Evolutionary conservation across 2,329 filamentous ascomycete genomes (phyloP).

Genomic region (Phialophora macrospora): DNA sequence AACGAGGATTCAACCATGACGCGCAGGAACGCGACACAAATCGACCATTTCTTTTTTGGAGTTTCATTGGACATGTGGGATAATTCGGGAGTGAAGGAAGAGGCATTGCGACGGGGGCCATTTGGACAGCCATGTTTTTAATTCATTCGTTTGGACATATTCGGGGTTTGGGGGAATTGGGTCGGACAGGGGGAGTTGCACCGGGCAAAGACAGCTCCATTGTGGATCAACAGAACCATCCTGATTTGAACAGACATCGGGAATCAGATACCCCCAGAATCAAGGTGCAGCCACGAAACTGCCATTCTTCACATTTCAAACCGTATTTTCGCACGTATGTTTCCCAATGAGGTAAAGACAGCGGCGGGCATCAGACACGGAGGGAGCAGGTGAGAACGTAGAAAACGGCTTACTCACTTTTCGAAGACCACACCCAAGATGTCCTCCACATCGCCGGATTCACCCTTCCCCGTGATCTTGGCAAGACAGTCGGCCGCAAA

Average conservation of each 20-base stretch:
- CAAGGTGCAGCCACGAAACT: conserved; percentile 8
- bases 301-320: conserved; percentile 7
- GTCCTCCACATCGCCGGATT: conserved; percentile 86
- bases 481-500: conserved; percentile 80
- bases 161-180: conserved; percentile 9
- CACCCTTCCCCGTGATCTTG: conserved; percentile 83
- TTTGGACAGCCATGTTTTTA: neutral
- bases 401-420: conserved; percentile 67
- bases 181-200: neutral
- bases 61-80: conserved; percentile 8
- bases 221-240: conserved; percentile 28
- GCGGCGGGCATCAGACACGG: neutral
- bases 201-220: conserved; percentile 16
- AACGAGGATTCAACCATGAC: conserved; percentile 5
- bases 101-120: conserved; percentile 15
- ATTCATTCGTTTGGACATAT: conserved; percentile 5
- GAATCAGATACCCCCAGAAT: conserved; percentile 23
- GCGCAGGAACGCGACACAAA: conserved; percentile 18
- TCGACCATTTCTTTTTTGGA: conserved; percentile 14
- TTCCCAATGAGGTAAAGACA: conserved; percentile 1
- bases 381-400: conserved; percentile 22
- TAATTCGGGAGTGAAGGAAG: conserved; percentile 12
- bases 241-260: conserved; percentile 17
- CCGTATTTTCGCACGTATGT: conserved; percentile 2
- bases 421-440: conserved; percentile 97